These are phyloP conservation scores for Verticillium zaregamsianum DNA, from an alignment of 2,329 filamentous ascomycete genomes.

Conservation along the genomic window DNA sequence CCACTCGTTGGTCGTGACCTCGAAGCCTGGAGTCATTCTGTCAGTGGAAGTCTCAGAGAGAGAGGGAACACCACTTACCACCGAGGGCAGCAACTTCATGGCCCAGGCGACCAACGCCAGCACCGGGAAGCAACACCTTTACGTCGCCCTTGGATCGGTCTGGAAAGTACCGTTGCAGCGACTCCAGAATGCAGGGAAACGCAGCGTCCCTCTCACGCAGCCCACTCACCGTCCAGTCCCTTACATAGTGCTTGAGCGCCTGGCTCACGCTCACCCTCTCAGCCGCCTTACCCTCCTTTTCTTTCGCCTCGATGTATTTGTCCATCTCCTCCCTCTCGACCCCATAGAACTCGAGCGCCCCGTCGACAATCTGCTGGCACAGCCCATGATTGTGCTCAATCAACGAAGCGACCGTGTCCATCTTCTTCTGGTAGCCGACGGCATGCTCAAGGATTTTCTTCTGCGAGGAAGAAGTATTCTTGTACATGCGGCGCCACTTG, in stretches of 20 bases:
- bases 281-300: slow-evolving; percentile 29
- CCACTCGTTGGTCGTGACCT: slow-evolving; percentile 54
- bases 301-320: slow-evolving; percentile 31
- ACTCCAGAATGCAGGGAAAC: slow-evolving; percentile 33
- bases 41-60: not conserved
- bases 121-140: slow-evolving; percentile 45
- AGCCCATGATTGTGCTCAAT: slow-evolving; percentile 40
- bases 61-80: slow-evolving; percentile 17
- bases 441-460: slow-evolving; percentile 49
- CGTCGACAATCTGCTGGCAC: slow-evolving; percentile 39
- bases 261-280: slow-evolving; percentile 48
- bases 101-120: slow-evolving; percentile 47
- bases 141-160: slow-evolving; percentile 15
- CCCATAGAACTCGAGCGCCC: slow-evolving; percentile 41
- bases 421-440: slow-evolving; percentile 52
- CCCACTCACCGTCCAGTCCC: slow-evolving; percentile 51
- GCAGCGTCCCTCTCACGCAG: slow-evolving; percentile 37
- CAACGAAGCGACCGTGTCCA: slow-evolving; percentile 36
- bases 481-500: slow-evolving; percentile 29
- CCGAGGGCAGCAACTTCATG: slow-evolving; percentile 43
- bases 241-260: slow-evolving; percentile 52
- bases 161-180: slow-evolving; percentile 26
- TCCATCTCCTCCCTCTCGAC: slow-evolving; percentile 39
- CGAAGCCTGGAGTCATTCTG: slow-evolving; percentile 29
- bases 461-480: slow-evolving; percentile 28